Conservation (phyloP, 1,284 basidiomycete species). For the Pisolithus thermaeus region DNA sequence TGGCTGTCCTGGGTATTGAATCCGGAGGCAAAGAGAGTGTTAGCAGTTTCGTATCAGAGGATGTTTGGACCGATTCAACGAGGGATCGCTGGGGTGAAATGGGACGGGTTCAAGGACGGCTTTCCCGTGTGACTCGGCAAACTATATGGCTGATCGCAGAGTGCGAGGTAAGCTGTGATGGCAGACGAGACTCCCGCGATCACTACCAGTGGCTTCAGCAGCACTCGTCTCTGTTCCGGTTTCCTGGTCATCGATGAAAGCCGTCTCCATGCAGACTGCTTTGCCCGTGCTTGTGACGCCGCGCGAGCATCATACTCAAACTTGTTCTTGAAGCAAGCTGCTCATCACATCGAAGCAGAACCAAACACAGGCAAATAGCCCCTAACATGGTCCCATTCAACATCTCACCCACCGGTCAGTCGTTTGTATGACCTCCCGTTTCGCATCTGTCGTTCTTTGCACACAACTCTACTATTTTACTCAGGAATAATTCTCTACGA, state of each 20-base stretch:
- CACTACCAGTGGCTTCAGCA: conserved; percentile 6
- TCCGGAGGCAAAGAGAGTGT: conserved; percentile 51
- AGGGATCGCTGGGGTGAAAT: conserved; percentile 64
- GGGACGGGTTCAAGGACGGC: conserved; percentile 44
- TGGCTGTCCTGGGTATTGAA: conserved; percentile 24
- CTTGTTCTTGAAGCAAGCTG: background rate
- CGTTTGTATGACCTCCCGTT: too few species aligned
- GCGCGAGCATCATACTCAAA: conserved; percentile 14
- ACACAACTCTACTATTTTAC: conserved; percentile 7
- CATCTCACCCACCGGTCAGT: background rate
- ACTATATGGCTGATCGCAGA: conserved; percentile 40
- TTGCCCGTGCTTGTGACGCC: background rate
- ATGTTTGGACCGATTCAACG: conserved; percentile 43
- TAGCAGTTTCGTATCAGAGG: conserved; percentile 55
- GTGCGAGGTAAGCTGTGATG: conserved; percentile 44
- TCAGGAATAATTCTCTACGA: conserved; percentile 5
- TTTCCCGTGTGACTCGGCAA: conserved; percentile 25
- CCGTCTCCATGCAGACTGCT: background rate
- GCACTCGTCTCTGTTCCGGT: background rate
- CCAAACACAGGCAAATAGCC: conserved; percentile 23
- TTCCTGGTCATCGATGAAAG: background rate
- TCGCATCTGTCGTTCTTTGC: background rate
- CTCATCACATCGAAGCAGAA: conserved; percentile 8
- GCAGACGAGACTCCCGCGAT: conserved; percentile 31
- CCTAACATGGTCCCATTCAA: background rate